These are phyloP conservation scores for Coemansia sp. DNA, from an alignment of 192 early-diverging fungal genomes.

Conservation along the genomic window DNA sequence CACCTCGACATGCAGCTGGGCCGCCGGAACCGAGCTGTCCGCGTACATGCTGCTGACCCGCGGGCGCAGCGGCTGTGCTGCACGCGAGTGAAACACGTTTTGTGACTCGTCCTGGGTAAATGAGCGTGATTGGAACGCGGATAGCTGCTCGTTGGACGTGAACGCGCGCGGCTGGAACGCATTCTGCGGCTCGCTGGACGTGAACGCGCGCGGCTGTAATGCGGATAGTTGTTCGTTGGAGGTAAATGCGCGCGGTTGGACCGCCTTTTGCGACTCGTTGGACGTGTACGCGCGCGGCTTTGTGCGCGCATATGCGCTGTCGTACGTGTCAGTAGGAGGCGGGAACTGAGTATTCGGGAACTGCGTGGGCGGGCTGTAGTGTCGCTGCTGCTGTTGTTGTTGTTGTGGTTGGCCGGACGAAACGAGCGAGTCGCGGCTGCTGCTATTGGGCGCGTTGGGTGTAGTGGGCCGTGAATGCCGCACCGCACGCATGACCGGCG, in stretches of 20 bases:
- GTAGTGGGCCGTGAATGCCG: constrained; percentile 48
- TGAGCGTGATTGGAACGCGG: not conserved
- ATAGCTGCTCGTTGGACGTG: too few relatives aligned
- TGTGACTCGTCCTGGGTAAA: too few relatives aligned
- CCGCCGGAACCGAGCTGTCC: not conserved
- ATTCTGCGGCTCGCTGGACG: not conserved
- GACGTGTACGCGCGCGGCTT: constrained; percentile 34
- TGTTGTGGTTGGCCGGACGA: too few relatives aligned
- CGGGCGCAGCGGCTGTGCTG: constrained; percentile 5
- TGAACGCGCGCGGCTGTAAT: not conserved
- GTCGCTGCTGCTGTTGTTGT: not conserved
- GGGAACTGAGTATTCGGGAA: constrained; percentile 3
- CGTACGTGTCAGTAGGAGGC: not conserved
- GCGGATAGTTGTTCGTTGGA: not conserved
- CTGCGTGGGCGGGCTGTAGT: constrained; percentile 3
- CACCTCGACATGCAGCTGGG: not conserved
- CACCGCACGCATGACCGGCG: constrained; percentile 47
- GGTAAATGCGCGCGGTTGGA: too few relatives aligned
- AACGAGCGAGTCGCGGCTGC: constrained; percentile 26
- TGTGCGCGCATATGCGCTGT: constrained; percentile 6
- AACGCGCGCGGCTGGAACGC: not conserved
- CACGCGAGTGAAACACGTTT: too few relatives aligned
- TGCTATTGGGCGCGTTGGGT: constrained; percentile 14
- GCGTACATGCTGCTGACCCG: constrained; percentile 42
- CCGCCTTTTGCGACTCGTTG: too few relatives aligned